Evolutionary conservation across 768 basidiomycete genomes (phyloP), one percentile per base, ranked within the genome.

Genomic region (Leccinum disarticulatum): DNA sequence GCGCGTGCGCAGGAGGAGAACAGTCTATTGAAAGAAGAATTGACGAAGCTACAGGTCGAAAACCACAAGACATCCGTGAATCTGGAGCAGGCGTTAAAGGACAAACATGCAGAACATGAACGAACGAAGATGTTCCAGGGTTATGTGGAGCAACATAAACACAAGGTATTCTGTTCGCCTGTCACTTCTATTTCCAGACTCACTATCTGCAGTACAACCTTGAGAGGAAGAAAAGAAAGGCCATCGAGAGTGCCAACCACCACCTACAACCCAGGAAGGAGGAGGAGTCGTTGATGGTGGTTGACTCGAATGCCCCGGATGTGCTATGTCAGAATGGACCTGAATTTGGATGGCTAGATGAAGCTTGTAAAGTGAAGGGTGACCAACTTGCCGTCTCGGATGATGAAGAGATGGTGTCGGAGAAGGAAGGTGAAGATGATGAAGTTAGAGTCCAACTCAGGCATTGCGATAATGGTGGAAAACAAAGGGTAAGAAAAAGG

Each of bases 271-370:
- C 59, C 25, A 57, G 35, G 43, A 62, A 61, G 27, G 73, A 74
- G 43, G 71, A 72, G 1, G 68, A 74, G 1, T 73, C 73, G 0
- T 51, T 73, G 28, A 56, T 74, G 61, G 64, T 73, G n/a, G 63
- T 72, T 38, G 71, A 74, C 35, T 31, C 60, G 17, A 69, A 73
- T 47, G 64, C 64, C 11, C 64, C 73, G 7, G 71, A 73, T 36
- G 35, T 38, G 11, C 53, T 73, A 8, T 48, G 49, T 36, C 54
- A 59, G 25, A 59, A 56, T 49, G 51, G 22, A 33, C 54, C 51
- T 6, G 64, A 69, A 28, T 47, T 69, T 38, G 55, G 54, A 17
- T 74, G 73, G 71, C 27, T 74, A 30, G 71, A 73, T 11, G 62
- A 70, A 30, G 65, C 71, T 17, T 73, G 70, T 31, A 35, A 57